A percentile compares a stretch with the other conserved stretches of the same genome.
These are phyloP conservation scores for Ascochyta pisi DNA, from an alignment of 2,329 filamentous ascomycete genomes.

Conservation along the genomic window DNA sequence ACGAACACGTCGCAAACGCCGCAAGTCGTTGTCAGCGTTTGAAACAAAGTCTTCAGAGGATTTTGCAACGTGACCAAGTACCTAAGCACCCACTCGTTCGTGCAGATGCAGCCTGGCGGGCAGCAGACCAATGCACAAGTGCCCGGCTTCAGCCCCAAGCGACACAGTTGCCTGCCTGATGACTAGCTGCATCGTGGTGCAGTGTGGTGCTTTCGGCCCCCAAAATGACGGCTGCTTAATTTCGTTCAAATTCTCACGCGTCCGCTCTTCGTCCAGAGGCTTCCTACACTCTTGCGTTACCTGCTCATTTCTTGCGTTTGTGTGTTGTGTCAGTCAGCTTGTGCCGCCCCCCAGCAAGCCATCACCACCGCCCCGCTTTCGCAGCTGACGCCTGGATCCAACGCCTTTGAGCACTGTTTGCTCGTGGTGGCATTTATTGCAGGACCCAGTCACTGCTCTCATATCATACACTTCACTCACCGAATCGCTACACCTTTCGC, in stretches of 20 bases:
- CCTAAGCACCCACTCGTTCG: slow-evolving; percentile 13
- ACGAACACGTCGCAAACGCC: slow-evolving; percentile 7
- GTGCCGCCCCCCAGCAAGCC: slow-evolving; percentile 25
- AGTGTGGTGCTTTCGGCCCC: slow-evolving; percentile 32
- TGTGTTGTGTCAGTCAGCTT: slow-evolving; percentile 32
- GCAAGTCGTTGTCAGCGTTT: background rate
- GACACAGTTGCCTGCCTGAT: slow-evolving; percentile 33
- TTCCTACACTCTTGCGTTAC: slow-evolving; percentile 23
- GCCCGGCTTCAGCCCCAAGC: slow-evolving; percentile 27
- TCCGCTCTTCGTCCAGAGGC: slow-evolving; percentile 26
- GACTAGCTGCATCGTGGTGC: slow-evolving; percentile 37
- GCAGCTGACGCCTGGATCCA: slow-evolving; percentile 21
- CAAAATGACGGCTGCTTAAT: slow-evolving; percentile 22
- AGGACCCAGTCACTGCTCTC: background rate
- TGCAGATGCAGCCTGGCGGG: slow-evolving; percentile 21
- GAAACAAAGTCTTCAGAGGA: slow-evolving; percentile 6
- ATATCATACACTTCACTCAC: background rate
- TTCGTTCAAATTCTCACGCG: slow-evolving; percentile 31
- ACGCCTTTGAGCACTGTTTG: slow-evolving; percentile 21
- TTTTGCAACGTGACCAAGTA: slow-evolving; percentile 15
- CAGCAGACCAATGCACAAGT: slow-evolving; percentile 33
- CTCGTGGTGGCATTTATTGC: slow-evolving; percentile 10
- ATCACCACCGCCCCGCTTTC: slow-evolving; percentile 29
- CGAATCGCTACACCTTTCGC: background rate
- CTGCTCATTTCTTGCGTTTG: slow-evolving; percentile 20